These are phyloP conservation scores for Russula compacta DNA, from an alignment of 768 basidiomycete species.

Conservation along the genomic window DNA sequence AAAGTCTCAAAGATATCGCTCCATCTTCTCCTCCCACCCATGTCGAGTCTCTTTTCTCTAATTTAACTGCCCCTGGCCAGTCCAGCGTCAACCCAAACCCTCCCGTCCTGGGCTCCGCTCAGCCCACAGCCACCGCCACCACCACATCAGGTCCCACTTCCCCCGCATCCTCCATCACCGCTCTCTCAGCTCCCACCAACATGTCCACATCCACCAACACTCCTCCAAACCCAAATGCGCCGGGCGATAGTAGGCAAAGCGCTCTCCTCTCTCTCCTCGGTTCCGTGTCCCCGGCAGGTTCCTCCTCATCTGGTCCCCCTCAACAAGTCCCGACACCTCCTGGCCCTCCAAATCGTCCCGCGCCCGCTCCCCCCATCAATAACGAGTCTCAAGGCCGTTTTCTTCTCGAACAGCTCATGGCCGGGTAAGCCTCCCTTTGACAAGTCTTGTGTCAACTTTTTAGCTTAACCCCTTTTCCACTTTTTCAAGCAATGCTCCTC, in stretches of 20 bases:
- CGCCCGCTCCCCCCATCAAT: constrained; percentile 40
- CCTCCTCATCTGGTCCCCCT: constrained; percentile 28
- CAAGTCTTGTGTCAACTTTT: neutral
- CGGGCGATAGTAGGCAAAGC: constrained; percentile 51
- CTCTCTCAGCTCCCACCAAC: constrained; percentile 34
- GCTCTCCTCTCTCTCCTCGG: constrained; percentile 65
- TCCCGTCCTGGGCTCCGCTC: constrained; percentile 20
- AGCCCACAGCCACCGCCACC: constrained; percentile 26
- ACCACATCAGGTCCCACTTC: constrained; percentile 35
- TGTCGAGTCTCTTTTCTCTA: constrained; percentile 62
- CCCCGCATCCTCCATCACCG: constrained; percentile 32
- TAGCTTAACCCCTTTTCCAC: neutral
- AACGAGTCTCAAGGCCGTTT: constrained; percentile 65
- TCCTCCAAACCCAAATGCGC: constrained; percentile 25
- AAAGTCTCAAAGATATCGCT: constrained; percentile 30
- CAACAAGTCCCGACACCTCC: constrained; percentile 70
- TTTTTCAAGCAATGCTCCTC: constrained; percentile 12
- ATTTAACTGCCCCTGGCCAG: constrained; percentile 34
- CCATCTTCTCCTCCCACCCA: constrained; percentile 44
- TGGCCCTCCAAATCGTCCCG: constrained; percentile 43
- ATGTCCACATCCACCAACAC: constrained; percentile 30
- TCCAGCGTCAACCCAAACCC: constrained; percentile 30
- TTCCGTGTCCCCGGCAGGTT: constrained; percentile 35
- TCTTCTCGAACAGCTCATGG: constrained; percentile 73
- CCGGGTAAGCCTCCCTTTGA: constrained; percentile 42